These are phyloP conservation scores for Trametes cubensis DNA, from an alignment of 768 basidiomycete species.

Conservation along the genomic window DNA sequence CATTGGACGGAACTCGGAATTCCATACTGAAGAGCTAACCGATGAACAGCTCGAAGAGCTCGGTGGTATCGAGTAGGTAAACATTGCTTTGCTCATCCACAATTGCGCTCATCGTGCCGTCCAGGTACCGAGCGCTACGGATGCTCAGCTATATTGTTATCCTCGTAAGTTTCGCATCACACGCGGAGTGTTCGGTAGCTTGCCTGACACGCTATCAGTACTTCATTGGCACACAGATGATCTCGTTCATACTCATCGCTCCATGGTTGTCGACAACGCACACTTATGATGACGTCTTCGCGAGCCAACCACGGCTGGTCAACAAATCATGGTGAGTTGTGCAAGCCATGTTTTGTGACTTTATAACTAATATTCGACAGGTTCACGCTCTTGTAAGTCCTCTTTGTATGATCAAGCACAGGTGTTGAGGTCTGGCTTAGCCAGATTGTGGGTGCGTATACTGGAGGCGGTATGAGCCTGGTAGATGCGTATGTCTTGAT, in stretches of 20 bases:
- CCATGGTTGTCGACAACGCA: constrained; percentile 57
- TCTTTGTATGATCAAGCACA: neutral
- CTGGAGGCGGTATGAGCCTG: constrained; percentile 70
- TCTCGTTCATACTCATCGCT: constrained; percentile 58
- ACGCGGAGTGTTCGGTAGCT: neutral
- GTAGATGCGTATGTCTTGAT: constrained; percentile 51
- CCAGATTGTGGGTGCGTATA: constrained; percentile 47
- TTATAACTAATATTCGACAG: neutral
- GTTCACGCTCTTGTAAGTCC: constrained; percentile 21
- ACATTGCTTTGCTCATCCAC: no score
- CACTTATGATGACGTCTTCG: constrained; percentile 52
- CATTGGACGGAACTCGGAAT: constrained; percentile 63
- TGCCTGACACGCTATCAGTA: constrained; percentile 53
- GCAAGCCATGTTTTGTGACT: no score
- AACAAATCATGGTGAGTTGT: constrained; percentile 57
- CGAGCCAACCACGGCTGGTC: constrained; percentile 51
- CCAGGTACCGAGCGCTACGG: constrained; percentile 50
- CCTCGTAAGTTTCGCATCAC: constrained; percentile 36
- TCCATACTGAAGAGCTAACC: constrained; percentile 54
- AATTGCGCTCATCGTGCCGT: no score
- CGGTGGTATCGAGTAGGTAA: constrained; percentile 71
- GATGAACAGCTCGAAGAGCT: constrained; percentile 72
- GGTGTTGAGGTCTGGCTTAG: neutral
- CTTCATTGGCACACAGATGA: constrained; percentile 58
- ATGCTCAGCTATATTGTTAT: constrained; percentile 54